Evolutionary conservation across 2,329 filamentous ascomycete genomes (phyloP).

Genomic region (Scedosporium dehoogii): DNA sequence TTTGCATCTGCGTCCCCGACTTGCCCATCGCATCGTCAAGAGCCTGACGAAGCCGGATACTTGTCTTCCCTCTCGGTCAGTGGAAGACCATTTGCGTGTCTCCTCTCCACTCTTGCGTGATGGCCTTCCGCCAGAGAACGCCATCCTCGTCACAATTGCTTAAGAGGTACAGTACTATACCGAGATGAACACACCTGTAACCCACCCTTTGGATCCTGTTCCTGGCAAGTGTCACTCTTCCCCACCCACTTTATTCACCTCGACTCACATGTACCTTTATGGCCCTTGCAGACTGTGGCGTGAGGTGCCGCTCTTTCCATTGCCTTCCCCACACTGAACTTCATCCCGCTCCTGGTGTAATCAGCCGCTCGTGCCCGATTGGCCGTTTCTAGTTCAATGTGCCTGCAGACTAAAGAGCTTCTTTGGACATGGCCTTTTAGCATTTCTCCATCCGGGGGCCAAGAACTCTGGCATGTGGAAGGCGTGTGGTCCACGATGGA

Average conservation of each 20-base stretch:
- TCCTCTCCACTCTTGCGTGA: conserved; percentile 1
- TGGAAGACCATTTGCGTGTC: background rate
- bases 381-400: background rate
- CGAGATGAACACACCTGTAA: background rate
- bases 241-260: background rate
- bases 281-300: background rate
- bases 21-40: background rate
- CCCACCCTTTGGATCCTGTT: background rate
- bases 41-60: background rate
- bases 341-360: background rate
- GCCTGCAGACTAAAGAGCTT: background rate
- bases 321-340: background rate
- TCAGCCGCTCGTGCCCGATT: background rate
- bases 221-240: background rate
- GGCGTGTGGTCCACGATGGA: background rate
- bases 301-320: background rate
- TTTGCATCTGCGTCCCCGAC: background rate
- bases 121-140: background rate
- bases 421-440: background rate
- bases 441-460: background rate
- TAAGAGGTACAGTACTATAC: background rate
- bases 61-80: background rate
- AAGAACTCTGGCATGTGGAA: background rate
- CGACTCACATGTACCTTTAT: background rate
- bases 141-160: background rate